Percentiles rank a stretch among this genome's conserved stretches.
phyloP scores from a whole-genome alignment of 495 filamentous ascomycete genomes.

The Hyaloscypha bicolor region DNA sequence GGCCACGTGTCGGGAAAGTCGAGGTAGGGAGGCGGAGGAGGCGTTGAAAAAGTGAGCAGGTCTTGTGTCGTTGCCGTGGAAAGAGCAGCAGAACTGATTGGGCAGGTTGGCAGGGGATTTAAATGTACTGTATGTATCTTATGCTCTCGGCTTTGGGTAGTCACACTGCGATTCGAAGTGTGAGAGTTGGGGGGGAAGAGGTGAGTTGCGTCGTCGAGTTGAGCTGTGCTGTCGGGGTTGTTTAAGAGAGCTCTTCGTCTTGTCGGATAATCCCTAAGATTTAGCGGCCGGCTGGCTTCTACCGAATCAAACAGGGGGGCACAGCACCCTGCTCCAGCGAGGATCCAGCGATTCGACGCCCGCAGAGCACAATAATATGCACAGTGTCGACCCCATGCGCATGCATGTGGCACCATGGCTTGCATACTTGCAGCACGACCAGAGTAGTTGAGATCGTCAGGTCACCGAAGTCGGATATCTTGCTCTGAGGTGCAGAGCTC shows the following conservation, averaged over 20 bases:
- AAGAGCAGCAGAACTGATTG: neutral
- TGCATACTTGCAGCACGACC: too few species aligned
- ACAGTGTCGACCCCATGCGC: neutral
- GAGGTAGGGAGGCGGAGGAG: neutral
- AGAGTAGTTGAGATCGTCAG: too few species aligned
- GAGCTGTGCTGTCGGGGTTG: neutral
- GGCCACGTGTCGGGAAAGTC: conserved; percentile 1
- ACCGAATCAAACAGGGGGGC: neutral
- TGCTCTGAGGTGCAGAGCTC: too few species aligned
- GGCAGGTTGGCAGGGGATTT: neutral
- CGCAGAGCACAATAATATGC: neutral
- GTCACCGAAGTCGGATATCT: too few species aligned
- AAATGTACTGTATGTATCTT: neutral
- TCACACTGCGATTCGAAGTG: neutral
- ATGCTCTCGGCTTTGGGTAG: neutral
- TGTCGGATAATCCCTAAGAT: neutral
- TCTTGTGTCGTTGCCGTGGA: neutral
- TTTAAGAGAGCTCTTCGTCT: neutral
- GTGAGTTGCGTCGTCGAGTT: neutral
- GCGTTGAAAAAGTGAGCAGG: neutral
- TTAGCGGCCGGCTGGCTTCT: neutral
- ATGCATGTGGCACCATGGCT: neutral
- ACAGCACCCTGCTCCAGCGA: neutral
- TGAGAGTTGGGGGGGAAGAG: neutral
- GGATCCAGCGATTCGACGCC: neutral